A percentile compares a stretch with the other conserved stretches of the same genome.
These are phyloP conservation scores for Alternaria hordeiaustralica DNA, from an alignment of 2,329 filamentous ascomycete genomes.

Conservation along the genomic window DNA sequence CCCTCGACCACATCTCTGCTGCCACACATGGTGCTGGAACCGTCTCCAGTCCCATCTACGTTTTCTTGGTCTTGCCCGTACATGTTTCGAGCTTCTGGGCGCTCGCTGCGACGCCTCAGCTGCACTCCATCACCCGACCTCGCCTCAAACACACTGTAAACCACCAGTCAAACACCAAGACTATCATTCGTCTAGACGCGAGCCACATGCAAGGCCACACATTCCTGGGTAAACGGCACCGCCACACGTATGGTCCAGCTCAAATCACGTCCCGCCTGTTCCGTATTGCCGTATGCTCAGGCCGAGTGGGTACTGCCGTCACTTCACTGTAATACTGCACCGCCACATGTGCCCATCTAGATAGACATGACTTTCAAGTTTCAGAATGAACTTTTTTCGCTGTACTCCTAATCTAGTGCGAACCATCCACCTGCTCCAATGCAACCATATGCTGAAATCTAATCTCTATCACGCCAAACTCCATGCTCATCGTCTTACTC, in stretches of 20 bases:
- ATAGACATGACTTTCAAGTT: not conserved
- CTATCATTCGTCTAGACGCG: constrained; percentile 1
- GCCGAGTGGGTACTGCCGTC: not conserved
- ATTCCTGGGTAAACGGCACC: constrained; percentile 2
- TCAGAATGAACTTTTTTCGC: not conserved
- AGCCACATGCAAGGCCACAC: not conserved
- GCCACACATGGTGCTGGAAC: constrained; percentile 1
- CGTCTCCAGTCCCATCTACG: not conserved
- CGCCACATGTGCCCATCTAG: not conserved
- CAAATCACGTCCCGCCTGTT: not conserved
- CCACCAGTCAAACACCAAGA: constrained; percentile 17
- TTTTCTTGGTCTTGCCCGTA: constrained; percentile 1
- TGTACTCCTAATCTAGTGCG: not conserved
- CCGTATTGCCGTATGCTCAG: not conserved
- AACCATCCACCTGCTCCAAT: not conserved
- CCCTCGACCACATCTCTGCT: not conserved
- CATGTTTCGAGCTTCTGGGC: constrained; percentile 1
- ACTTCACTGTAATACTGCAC: not conserved
- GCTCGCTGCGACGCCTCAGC: not conserved
- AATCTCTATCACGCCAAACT: not conserved
- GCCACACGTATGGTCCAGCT: not conserved
- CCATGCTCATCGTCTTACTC: constrained; percentile 10
- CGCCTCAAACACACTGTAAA: constrained; percentile 29
- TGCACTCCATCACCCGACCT: constrained; percentile 3
- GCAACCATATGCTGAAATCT: not conserved